Base-by-base conservation (phyloP, 352 stramenopile species). In the Pythium plurisporium region DNA sequence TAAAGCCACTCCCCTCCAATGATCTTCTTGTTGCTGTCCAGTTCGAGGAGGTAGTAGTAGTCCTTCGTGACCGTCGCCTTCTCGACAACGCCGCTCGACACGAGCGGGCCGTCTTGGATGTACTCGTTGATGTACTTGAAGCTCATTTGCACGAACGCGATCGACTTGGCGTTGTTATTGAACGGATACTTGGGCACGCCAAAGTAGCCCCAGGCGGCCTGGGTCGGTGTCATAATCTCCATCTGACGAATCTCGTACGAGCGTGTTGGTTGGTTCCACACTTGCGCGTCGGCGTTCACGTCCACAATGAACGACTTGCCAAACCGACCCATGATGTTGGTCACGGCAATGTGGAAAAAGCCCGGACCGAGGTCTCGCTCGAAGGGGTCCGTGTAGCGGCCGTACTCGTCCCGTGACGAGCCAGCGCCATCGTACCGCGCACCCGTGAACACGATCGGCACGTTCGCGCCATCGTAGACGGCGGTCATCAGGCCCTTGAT, bases 1-100 rank as follows among this genome's bases (percentile, higher is more conserved):
- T 62, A 65, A 26, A 90, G 31, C 80, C 80, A 90, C 56, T 90
- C 80, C 4, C 80, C 80, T 37, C 80, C 80, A 15, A 88, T 68
- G 62, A 90, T 85, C 44, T 82, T 66, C 48, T 81, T 73, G 6
- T 64, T 61, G 19, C 66, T 67, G 59, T 91, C 71, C 29, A 77
- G 76, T 61, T 90, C 80, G 14, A 90, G 66, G 9, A 89, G 30
- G 50, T 90, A 90, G 33, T 22, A 4, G 31, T 54, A 43, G 66
- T 88, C 82, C 50, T 84, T 65, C 8, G 64, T 65, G 38, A 52
- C 72, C 9, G 70, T 70, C 15, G 76, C 86, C 46, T 26, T 7
- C 27, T 70, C 34, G 2, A 69, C 67, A 5, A 42, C 27, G 6
- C 68, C 65, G 1, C 43, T 65, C 7, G 53, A 30, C 25, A 79